Base-by-base conservation (phyloP, 805 yeast species). In the Trichomonascus vanleenenianus region DNA sequence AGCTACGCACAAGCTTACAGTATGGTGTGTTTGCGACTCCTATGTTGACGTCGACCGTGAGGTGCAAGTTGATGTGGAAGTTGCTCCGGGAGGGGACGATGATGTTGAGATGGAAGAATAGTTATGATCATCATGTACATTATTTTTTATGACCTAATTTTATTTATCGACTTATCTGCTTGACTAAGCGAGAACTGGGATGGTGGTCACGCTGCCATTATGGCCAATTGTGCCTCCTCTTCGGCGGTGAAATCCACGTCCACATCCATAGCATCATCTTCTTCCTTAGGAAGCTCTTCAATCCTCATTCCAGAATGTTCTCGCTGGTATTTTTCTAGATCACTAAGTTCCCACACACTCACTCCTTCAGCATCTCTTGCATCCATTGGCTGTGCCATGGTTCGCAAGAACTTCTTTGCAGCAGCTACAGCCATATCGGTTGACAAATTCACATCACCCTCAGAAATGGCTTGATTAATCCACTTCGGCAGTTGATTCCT, bases 391-490 rank as follows among this genome's bases (percentile, higher is more conserved):
- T 93, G 99, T 0, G 98, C 97, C 76, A 89, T 78, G 1, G 88
- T 82, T 56, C 97, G 72, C 61, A 93, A 70, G 60, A 93, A 93
- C 65, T 87, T 89, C 63, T 86, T 89, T 1, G 97, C 95, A 47
- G 84, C 81, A 0, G 97, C 95, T 44, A 93, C 73, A 0, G 97
- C 97, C 96, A 93, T 91, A 66, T 93, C 99, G 0, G 97, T 93
- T 0, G 97, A 87, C 43, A 91, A 68, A 57, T 89, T 91, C 1
- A 84, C 76, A 60, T 94, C 97, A 0, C 96, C 89, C 62, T 93
- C 97, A 11, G 83, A 70, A 42, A 93, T 71, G 1, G 89, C 97
- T 60, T 93, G 97, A 0, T 88, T 83, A 38, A 93, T 93, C 99
- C 99, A 93, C 63, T 86, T 89, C 0, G 99, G 99, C 31, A 93